These are phyloP conservation scores for Pseudotulostoma volvatum DNA, from an alignment of 495 filamentous ascomycete species.

Conservation along the genomic window DNA sequence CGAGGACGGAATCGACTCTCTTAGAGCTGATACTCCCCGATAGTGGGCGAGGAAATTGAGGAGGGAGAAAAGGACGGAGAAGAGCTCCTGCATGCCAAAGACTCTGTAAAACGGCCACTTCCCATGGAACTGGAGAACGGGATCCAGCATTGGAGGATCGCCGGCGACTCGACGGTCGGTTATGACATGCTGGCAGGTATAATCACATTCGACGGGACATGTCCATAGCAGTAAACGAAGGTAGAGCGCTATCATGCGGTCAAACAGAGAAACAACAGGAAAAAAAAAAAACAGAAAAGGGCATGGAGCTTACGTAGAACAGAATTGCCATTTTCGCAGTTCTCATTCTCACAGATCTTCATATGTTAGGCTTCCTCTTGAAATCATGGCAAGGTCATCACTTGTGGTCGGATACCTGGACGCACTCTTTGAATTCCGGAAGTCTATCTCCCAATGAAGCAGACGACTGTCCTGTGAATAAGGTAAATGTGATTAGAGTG, in stretches of 20 bases:
- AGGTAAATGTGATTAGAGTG: conserved; percentile 22
- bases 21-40: conserved; percentile 54
- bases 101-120: conserved; percentile 95
- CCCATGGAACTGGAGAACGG: conserved; percentile 89
- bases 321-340: conserved; percentile 45
- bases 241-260: conserved; percentile 27
- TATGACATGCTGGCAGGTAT: conserved; percentile 91
- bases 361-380: conserved; percentile 2
- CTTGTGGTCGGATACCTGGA: conserved; percentile 41
- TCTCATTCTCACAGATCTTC: conserved; percentile 66
- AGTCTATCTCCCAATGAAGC: conserved; percentile 77
- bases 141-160: conserved; percentile 42
- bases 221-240: conserved; percentile 40
- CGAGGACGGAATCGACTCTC: conserved; percentile 45
- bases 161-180: conserved; percentile 54
- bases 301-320: conserved; percentile 26
- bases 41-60: conserved; percentile 83
- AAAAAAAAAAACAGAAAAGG: neutral
- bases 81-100: conserved; percentile 86
- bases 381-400: neutral
- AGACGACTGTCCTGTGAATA: conserved; percentile 31
- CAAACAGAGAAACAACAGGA: conserved; percentile 5
- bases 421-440: conserved; percentile 78
- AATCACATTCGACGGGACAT: conserved; percentile 90
- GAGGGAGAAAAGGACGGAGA: conserved; percentile 80